A percentile compares a stretch with the other conserved stretches of the same genome.
phyloP scores from a whole-genome alignment of 176 grass and related monocot species.

The Oryza punctata region DNA sequence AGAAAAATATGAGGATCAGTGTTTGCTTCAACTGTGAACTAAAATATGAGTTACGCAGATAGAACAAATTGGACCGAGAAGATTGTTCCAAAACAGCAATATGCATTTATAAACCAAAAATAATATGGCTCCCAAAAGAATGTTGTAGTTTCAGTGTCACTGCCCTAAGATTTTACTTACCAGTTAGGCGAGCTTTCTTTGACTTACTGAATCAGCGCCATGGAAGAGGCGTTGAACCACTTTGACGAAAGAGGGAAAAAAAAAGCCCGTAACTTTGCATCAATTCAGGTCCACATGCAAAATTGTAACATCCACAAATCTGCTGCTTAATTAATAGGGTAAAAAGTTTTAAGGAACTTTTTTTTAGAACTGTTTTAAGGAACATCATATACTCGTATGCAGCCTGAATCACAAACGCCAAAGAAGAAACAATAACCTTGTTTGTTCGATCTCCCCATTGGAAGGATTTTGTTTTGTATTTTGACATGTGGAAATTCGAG shows the following conservation, averaged over 20 bases:
- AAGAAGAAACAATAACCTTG: background rate
- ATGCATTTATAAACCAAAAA: background rate
- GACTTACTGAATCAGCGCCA: background rate
- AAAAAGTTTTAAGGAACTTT: too few relatives aligned
- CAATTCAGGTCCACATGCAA: background rate
- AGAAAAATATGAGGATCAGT: background rate
- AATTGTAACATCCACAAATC: background rate
- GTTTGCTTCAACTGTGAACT: background rate
- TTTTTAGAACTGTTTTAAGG: too few relatives aligned
- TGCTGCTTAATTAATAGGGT: too few relatives aligned
- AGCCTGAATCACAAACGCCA: background rate
- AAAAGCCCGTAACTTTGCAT: background rate
- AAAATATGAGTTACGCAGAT: background rate
- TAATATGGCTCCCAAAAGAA: background rate
- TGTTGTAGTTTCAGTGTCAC: background rate
- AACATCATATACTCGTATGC: background rate
- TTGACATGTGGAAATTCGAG: background rate
- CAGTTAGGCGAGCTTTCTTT: background rate
- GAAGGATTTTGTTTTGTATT: conserved; percentile 7
- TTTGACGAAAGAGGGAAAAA: background rate
- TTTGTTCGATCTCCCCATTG: background rate
- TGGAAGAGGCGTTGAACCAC: background rate
- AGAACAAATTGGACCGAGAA: background rate
- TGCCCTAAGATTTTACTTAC: background rate
- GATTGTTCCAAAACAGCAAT: background rate